Conservation (phyloP, 768 basidiomycete genomes). For the Tephrocybe rancida region DNA sequence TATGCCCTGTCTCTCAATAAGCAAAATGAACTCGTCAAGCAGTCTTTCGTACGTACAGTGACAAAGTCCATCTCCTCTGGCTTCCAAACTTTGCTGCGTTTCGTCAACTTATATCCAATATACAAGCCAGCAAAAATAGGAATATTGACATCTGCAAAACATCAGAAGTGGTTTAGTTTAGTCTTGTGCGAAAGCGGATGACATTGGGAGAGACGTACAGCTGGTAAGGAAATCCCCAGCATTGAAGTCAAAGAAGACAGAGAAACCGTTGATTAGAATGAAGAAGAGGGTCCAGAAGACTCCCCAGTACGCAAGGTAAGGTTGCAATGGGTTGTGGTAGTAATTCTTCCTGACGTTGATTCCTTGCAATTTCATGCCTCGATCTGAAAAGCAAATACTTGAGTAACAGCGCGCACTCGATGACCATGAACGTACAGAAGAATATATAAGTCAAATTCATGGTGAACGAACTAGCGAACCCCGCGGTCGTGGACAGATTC, state of each 20-base stretch:
- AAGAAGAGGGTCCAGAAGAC: conserved; percentile 65
- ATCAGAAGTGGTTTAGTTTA: background rate
- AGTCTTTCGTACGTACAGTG: conserved; percentile 49
- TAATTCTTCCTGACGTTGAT: conserved; percentile 61
- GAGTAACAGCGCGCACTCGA: background rate
- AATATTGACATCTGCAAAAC: conserved; percentile 44
- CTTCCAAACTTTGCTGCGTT: conserved; percentile 52
- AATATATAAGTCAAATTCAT: conserved; percentile 74
- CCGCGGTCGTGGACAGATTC: conserved; percentile 65
- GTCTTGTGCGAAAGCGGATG: background rate
- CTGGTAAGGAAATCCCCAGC: conserved; percentile 49
- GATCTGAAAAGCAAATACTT: conserved; percentile 38
- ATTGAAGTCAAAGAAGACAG: conserved; percentile 67
- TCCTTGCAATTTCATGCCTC: conserved; percentile 67
- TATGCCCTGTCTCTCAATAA: conserved; percentile 47
- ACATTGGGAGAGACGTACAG: conserved; percentile 29
- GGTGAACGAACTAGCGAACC: conserved; percentile 68
- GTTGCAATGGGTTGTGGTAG: conserved; percentile 65
- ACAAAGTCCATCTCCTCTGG: conserved; percentile 72
- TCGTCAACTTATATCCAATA: conserved; percentile 43
- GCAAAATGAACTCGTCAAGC: background rate
- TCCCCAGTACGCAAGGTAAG: conserved; percentile 72
- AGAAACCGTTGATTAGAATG: conserved; percentile 54
- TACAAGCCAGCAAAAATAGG: conserved; percentile 47
- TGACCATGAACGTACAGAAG: conserved; percentile 52